These are phyloP conservation scores for Epichloe baconii DNA, from an alignment of 2,329 filamentous ascomycete species.

Conservation along the genomic window DNA sequence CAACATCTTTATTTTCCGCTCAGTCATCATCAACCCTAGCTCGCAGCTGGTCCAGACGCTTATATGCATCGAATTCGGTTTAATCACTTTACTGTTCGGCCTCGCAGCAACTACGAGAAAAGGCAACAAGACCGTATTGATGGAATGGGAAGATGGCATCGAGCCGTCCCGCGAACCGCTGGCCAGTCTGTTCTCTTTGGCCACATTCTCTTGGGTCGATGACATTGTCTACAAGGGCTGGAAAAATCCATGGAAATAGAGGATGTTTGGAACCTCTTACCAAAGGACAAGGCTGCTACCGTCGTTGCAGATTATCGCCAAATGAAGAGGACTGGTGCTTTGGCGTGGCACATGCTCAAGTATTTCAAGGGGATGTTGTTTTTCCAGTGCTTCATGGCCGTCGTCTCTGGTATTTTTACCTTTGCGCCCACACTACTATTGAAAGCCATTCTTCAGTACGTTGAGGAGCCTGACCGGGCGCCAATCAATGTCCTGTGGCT, in stretches of 20 bases:
- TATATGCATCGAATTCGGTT: constrained; percentile 58
- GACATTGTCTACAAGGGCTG: constrained; percentile 81
- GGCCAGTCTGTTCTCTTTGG: constrained; percentile 77
- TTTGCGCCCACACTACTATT: constrained; percentile 87
- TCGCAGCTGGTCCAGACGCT: constrained; percentile 51
- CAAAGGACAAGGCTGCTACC: constrained; percentile 73
- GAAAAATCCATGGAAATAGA: constrained; percentile 69
- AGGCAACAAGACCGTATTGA: constrained; percentile 76
- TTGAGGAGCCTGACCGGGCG: constrained; percentile 66
- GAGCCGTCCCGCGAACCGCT: constrained; percentile 77
- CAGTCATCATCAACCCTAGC: constrained; percentile 63
- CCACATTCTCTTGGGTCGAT: constrained; percentile 86
- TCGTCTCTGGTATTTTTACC: constrained; percentile 67
- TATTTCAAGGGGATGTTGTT: constrained; percentile 72
- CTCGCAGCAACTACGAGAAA: constrained; percentile 75
- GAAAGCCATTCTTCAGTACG: constrained; percentile 82
- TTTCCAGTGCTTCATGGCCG: constrained; percentile 68
- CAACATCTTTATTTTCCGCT: constrained; percentile 66
- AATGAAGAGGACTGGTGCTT: constrained; percentile 64
- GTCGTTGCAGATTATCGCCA: constrained; percentile 76
- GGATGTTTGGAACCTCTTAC: constrained; percentile 83
- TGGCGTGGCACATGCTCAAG: constrained; percentile 69
- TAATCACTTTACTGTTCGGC: constrained; percentile 60
- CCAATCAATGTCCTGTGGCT: constrained; percentile 89
- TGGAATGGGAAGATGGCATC: constrained; percentile 82